Conservation (phyloP, 108 stramenopile species). For the Conticribra guillardii region DNA sequence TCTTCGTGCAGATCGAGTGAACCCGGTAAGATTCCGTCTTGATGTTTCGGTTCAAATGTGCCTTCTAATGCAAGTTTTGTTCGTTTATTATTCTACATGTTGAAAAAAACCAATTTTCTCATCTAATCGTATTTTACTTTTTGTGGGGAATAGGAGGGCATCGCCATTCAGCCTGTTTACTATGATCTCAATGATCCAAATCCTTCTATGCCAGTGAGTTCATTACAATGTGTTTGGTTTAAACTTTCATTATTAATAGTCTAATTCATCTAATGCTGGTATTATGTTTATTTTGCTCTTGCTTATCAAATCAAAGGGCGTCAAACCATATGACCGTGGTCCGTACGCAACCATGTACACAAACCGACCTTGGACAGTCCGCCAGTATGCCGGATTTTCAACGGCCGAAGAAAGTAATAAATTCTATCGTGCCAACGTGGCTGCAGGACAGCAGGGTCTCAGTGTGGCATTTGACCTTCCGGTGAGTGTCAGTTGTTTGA, state of each 20-base stretch:
- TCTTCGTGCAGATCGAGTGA: conserved; percentile 66
- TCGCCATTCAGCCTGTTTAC: conserved; percentile 95
- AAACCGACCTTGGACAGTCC: conserved; percentile 81
- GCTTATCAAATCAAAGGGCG: conserved; percentile 50
- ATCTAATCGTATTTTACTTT: no score
- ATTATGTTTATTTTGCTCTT: no score
- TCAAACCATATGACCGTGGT: conserved; percentile 96
- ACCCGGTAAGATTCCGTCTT: conserved; percentile 48
- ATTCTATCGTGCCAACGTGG: conserved; percentile 90
- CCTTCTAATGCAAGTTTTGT: not conserved
- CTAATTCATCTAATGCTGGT: no score
- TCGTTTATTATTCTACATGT: not conserved
- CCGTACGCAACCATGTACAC: conserved; percentile 99
- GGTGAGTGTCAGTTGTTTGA: no score
- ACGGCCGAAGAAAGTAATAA: conserved; percentile 97
- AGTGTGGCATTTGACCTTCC: conserved; percentile 97
- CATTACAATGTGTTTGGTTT: no score
- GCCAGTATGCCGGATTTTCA: conserved; percentile 97
- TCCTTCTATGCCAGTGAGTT: conserved; percentile 76
- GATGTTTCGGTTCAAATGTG: not conserved
- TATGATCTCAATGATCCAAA: conserved; percentile 67
- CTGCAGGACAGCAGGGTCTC: conserved; percentile 95
- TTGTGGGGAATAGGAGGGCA: conserved; percentile 81
- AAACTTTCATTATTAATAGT: no score
- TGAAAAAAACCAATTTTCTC: conserved; percentile 43